Base-by-base conservation (phyloP, 164 flowering plant genomes). In the Chloranthus sessilifolius region DNA sequence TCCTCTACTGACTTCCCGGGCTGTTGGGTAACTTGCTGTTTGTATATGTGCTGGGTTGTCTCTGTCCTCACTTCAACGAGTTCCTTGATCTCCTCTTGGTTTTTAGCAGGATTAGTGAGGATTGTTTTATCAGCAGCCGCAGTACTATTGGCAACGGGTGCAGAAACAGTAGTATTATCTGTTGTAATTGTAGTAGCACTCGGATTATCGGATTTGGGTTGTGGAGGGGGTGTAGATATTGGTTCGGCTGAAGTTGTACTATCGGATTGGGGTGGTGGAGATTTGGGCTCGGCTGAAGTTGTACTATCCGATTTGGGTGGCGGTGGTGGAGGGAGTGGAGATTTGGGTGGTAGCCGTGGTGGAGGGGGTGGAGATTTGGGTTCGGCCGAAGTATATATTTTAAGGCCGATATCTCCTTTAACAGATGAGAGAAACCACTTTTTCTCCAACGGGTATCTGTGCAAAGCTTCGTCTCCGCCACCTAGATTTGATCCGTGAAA, bases 331-430 rank as follows among this genome's bases (percentile, higher is more conserved):
- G 43, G 41, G 24, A 53, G 3, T 17, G 36, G 12, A 31, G 50
- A 26, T 27, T 19, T 33, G 36, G 45, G 34, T 50, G 56, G 24
- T 17, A 28, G 17, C n/a, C 48, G 27, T 28, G 53, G 44, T 25
- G 35, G 36, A 24, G 47, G 43, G 43, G 52, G 36, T 37, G 37
- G 50, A 15, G 51, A 23, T 60, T 27, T 46, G 14, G 60, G 27
- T 10, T 53, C 60, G 9, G 57, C 8, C 10, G 65, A 48, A 7
- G 49, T 21, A 47, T 65, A 68, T 26, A 74, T 8, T 61, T 57
- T 63, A 2, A 63, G 59, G 55, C 63, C 63, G 44, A 69, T 55
- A 27, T 70, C 66, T 20, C 71, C 76, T 46, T 53, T 61, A 45
- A 57, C 53, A 42, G 44, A 41, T 7, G 68, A 66, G 52, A 64